These are phyloP conservation scores for Eucommia ulmoides DNA, from an alignment of 257 asterid genomes.

Conservation along the genomic window DNA sequence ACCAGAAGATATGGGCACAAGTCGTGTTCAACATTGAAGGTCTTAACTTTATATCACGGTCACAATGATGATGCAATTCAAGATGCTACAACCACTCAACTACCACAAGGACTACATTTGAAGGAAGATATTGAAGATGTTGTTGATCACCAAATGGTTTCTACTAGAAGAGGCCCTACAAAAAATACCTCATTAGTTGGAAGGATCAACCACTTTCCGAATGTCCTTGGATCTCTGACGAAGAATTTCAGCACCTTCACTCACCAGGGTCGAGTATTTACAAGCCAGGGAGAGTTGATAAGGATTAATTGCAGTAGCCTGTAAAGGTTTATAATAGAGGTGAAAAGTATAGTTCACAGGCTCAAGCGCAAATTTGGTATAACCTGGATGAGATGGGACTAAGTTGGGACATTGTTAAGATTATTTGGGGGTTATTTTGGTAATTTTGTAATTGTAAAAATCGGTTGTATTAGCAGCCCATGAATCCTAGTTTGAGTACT, in stretches of 20 bases:
- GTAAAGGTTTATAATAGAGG: too few species aligned
- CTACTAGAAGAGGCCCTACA: background rate
- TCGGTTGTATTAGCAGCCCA: too few species aligned
- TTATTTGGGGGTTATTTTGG: too few species aligned
- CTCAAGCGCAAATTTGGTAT: too few species aligned
- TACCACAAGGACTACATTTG: background rate
- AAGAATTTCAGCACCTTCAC: background rate
- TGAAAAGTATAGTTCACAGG: too few species aligned
- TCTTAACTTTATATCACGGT: background rate
- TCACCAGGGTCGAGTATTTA: too few species aligned
- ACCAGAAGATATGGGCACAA: background rate
- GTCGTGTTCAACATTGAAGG: background rate
- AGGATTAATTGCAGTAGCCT: too few species aligned
- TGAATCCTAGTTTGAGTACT: too few species aligned
- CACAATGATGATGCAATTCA: background rate
- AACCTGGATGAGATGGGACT: too few species aligned
- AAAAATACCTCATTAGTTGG: conserved; percentile 1
- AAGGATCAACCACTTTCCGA: background rate
- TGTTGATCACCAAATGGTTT: background rate
- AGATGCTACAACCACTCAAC: background rate
- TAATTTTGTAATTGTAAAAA: too few species aligned
- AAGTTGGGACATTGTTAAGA: too few species aligned
- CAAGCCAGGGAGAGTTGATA: too few species aligned
- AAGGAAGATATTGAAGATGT: background rate
- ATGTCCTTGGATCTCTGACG: background rate